Base-by-base conservation (phyloP, 176 grass and related monocot genomes). In the Triticum turgidum region DNA sequence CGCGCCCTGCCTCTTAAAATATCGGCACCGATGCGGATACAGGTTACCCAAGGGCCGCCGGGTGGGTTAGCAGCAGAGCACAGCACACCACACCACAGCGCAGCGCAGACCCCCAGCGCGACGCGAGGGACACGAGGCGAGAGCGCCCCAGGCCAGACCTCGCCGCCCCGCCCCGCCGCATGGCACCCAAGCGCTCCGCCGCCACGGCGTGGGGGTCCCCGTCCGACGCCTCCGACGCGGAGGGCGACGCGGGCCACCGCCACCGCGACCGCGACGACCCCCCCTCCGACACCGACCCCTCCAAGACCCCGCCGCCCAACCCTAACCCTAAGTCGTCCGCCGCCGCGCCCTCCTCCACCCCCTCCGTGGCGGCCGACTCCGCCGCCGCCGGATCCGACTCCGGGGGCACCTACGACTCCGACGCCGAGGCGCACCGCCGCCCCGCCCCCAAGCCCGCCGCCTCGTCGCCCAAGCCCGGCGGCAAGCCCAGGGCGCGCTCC, bases 121-220 rank as follows among this genome's bases (percentile, higher is more conserved):
- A 22, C 88, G 39, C 56, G 29, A 69, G 37, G 14, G 24, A 25
- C 80, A 42, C 29, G 14, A 39, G 32, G 6, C 58, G 76, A 58
- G 51, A 59, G 32, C 61, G 3, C 20, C 70, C 38, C 11, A 74
- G 69, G 22, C 56, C 4, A 33, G 18, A 14, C 86, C 65, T 18
- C 0, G 1, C 9, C n/a, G 1, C 0, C 4, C 9, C n/a, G 1
- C 0, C 4, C n/a, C 65, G 20, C 70, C 78, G 49, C 83, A 94
- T 94, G 93, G 85, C 90, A 34, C 85, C 93, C 17, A 94, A 92
- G 73, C 93, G 93, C 79, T 76, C 85, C 25, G 13, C 63, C 52
- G 74, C 76, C 25, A 84, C 80, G 67, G 70, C 72, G 35, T 87
- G 65, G 72, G 86, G 73, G 13, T 87, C 83, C 21, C 59, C 68